A percentile compares a stretch with the other conserved stretches of the same genome.
phyloP scores from a whole-genome alignment of 805 yeast genomes.

The Saturnispora dispora region DNA sequence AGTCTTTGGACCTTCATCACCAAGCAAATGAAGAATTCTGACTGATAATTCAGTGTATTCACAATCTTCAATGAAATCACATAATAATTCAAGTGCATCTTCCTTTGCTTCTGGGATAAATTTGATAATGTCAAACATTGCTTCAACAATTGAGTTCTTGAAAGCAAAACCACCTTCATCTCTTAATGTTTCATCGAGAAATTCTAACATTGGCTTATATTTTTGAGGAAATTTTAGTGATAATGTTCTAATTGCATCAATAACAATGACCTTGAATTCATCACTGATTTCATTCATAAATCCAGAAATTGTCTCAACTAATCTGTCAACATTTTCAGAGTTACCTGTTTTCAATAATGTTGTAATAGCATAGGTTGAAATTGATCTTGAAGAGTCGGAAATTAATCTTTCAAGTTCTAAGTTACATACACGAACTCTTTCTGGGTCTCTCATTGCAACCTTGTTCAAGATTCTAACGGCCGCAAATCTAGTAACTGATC shows the following conservation, averaged over 20 bases:
- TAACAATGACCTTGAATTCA: constrained; percentile 89
- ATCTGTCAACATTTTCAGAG: constrained; percentile 77
- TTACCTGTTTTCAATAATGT: constrained; percentile 93
- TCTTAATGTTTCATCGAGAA: constrained; percentile 74
- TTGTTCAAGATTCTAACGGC: constrained; percentile 86
- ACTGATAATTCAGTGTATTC: constrained; percentile 91
- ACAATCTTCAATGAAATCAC: constrained; percentile 98
- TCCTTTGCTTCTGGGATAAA: constrained; percentile 80
- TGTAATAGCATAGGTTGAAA: constrained; percentile 95
- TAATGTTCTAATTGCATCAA: constrained; percentile 87
- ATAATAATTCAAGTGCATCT: constrained; percentile 73
- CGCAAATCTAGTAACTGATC: constrained; percentile 84
- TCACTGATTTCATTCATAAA: constrained; percentile 92
- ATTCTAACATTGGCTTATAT: constrained; percentile 70
- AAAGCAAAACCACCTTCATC: constrained; percentile 86
- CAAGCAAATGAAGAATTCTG: constrained; percentile 84
- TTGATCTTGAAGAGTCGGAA: constrained; percentile 80
- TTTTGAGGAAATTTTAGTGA: constrained; percentile 91
- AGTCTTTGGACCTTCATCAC: constrained; percentile 89
- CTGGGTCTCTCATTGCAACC: constrained; percentile 75
- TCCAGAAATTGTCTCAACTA: constrained; percentile 76
- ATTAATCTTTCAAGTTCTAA: constrained; percentile 79
- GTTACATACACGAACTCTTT: constrained; percentile 69
- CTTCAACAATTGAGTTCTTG: constrained; percentile 84
- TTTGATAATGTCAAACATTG: constrained; percentile 83